Percentiles rank a stretch among this genome's conserved stretches.
Evolutionary conservation across 1,284 basidiomycete species (phyloP).

Genomic region (Malassezia dermatis): DNA sequence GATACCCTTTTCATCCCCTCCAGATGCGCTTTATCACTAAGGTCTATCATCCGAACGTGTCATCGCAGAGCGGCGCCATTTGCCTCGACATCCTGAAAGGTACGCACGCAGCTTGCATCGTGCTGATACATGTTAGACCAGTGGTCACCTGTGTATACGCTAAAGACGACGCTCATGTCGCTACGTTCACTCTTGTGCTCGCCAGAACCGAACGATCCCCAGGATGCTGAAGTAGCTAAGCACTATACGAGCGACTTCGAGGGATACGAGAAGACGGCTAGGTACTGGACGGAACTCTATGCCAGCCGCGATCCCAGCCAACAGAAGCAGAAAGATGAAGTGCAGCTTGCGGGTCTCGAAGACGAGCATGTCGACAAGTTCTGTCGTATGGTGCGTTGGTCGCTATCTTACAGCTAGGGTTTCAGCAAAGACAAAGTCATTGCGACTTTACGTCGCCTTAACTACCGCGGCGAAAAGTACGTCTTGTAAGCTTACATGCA

Average conservation of each 20-base stretch:
- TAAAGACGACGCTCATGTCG: constrained; percentile 92
- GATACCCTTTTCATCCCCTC: constrained; percentile 88
- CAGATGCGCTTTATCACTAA: constrained; percentile 67
- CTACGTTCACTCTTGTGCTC: constrained; percentile 89
- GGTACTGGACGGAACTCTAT: constrained; percentile 61
- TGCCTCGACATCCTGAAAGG: constrained; percentile 75
- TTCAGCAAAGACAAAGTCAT: constrained; percentile 68
- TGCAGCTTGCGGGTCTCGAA: constrained; percentile 51
- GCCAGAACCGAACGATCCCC: constrained; percentile 91
- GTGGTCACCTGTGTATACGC: constrained; percentile 56
- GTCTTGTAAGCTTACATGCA: constrained; percentile 19
- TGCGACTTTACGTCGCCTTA: constrained; percentile 75
- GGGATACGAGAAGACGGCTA: constrained; percentile 82
- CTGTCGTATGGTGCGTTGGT: constrained; percentile 35
- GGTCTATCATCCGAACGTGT: constrained; percentile 95
- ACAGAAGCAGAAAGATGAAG: constrained; percentile 48
- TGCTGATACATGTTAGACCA: constrained; percentile 12
- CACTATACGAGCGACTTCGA: constrained; percentile 79
- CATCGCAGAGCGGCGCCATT: constrained; percentile 82
- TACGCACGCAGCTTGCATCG: constrained; percentile 54
- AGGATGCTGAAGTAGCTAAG: constrained; percentile 87
- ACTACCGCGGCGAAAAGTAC: constrained; percentile 75
- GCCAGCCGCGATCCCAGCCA: constrained; percentile 22
- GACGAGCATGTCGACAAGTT: constrained; percentile 51
- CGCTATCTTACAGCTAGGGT: constrained; percentile 40